Conservation (phyloP, 2,329 filamentous ascomycete species). For the Pseudogymnoascus sp. region DNA sequence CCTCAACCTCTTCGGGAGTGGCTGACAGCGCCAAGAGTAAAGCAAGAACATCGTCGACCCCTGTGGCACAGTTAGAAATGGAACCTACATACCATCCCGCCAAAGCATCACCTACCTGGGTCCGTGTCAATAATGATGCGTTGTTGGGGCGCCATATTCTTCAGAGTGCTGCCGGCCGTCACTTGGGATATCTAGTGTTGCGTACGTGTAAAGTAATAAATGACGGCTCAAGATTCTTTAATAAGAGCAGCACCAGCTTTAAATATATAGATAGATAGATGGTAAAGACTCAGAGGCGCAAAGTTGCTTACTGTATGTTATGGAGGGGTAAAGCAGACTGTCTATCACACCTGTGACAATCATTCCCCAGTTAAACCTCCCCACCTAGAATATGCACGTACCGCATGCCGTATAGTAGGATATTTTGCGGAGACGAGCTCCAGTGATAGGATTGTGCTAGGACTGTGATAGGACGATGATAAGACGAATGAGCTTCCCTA, state of each 20-base stretch:
- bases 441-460: not conserved
- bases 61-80: slow-evolving; percentile 32
- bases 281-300: not conserved
- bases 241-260: not conserved
- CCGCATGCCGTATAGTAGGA: not conserved
- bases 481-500: not conserved
- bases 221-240: not conserved
- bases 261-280: not conserved
- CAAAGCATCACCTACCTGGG: slow-evolving; percentile 49
- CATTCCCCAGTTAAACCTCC: not conserved
- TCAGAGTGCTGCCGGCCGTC: not conserved
- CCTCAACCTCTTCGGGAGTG: slow-evolving; percentile 73
- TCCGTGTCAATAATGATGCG: slow-evolving; percentile 95
- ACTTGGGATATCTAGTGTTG: not conserved
- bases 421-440: not conserved
- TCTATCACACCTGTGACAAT: not conserved
- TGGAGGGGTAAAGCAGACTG: not conserved
- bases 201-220: not conserved
- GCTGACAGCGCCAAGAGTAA: slow-evolving; percentile 80
- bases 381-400: not conserved
- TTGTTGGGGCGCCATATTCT: slow-evolving; percentile 54
- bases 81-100: not conserved
- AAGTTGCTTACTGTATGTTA: not conserved
- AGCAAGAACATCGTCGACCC: slow-evolving; percentile 85
- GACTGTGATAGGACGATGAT: not conserved